A percentile compares a stretch with the other conserved stretches of the same genome.
Evolutionary conservation across 2,329 filamentous ascomycete genomes (phyloP).

Genomic region (Alternaria infectoria): DNA sequence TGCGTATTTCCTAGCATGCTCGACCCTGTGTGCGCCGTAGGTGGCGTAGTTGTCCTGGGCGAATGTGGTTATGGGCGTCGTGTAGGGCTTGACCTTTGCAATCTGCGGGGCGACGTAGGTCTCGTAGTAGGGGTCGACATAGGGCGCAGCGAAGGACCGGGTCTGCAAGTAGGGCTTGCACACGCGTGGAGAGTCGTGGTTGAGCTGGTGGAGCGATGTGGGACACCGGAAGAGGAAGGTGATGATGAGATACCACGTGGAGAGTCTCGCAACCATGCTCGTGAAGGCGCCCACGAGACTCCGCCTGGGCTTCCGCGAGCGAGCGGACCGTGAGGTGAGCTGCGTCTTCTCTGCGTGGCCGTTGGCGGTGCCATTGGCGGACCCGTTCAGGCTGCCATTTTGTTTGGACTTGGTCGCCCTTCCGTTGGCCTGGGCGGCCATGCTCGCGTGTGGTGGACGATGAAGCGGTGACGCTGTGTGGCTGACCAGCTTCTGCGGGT

Average conservation of each 20-base stretch:
- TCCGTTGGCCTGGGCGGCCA: slow-evolving; percentile 48
- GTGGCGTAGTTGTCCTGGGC: slow-evolving; percentile 66
- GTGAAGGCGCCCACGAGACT: slow-evolving; percentile 36
- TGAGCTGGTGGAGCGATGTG: slow-evolving; percentile 68
- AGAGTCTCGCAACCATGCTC: slow-evolving; percentile 54
- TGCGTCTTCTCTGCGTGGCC: slow-evolving; percentile 37
- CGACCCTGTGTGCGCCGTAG: slow-evolving; percentile 76
- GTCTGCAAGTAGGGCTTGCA: slow-evolving; percentile 81
- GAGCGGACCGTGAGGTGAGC: slow-evolving; percentile 21
- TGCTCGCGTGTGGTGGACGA: slow-evolving; percentile 28
- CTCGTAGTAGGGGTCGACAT: slow-evolving; percentile 84
- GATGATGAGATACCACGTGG: slow-evolving; percentile 85
- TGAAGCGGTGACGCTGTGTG: slow-evolving; percentile 7
- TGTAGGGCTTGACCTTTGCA: slow-evolving; percentile 76
- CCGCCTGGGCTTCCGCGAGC: slow-evolving; percentile 26
- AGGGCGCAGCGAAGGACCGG: slow-evolving; percentile 72
- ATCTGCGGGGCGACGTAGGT: slow-evolving; percentile 84
- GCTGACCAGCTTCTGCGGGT: slow-evolving; percentile 2
- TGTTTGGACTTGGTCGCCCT: slow-evolving; percentile 46
- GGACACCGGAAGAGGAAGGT: slow-evolving; percentile 86
- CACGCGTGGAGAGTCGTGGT: slow-evolving; percentile 73
- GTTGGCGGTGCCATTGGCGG: slow-evolving; percentile 34
- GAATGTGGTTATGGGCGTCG: slow-evolving; percentile 69
- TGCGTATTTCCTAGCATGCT: slow-evolving; percentile 70
- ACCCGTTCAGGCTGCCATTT: slow-evolving; percentile 31